phyloP scores from a whole-genome alignment of 108 stramenopile species.

The Conticribra guillardii region DNA sequence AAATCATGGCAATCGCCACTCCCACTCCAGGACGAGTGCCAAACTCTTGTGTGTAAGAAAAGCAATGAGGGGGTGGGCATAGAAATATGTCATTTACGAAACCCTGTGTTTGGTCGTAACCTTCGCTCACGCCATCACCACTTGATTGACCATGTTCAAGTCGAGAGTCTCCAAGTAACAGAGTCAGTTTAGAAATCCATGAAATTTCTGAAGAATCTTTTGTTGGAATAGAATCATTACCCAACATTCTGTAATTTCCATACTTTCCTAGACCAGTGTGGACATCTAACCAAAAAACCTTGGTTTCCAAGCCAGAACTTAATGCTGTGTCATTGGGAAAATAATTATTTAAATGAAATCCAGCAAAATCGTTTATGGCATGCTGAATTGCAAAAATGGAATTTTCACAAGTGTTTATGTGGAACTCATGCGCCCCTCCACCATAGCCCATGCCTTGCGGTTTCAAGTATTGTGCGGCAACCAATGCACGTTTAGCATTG shows the following conservation, averaged over 20 bases:
- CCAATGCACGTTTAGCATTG: conserved; percentile 64
- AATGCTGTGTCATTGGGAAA: not conserved
- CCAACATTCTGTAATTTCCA: conserved; percentile 56
- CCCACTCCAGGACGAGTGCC: conserved; percentile 67
- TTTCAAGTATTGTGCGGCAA: conserved; percentile 80
- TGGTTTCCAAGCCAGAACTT: not conserved
- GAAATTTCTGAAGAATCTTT: conserved; percentile 8
- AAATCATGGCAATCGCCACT: conserved; percentile 64
- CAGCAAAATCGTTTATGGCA: conserved; percentile 35
- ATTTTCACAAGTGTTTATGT: conserved; percentile 45
- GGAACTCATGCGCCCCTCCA: conserved; percentile 47
- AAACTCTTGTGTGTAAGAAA: conserved; percentile 71
- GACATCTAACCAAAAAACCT: conserved; percentile 78
- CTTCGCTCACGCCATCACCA: conserved; percentile 35
- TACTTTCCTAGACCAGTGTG: conserved; percentile 83
- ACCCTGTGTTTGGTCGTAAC: conserved; percentile 57
- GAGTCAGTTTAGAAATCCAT: conserved; percentile 16
- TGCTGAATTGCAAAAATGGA: conserved; percentile 52
- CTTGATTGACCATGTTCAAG: conserved; percentile 18
- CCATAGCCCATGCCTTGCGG: conserved; percentile 75
- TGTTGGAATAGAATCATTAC: not conserved
- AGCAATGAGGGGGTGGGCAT: conserved; percentile 33
- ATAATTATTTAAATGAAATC: conserved; percentile 9
- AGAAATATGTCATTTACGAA: conserved; percentile 37
- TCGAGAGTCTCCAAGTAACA: not conserved